These are phyloP conservation scores for Gardenia jasminoides DNA, from an alignment of 257 asterid genomes.

Conservation along the genomic window DNA sequence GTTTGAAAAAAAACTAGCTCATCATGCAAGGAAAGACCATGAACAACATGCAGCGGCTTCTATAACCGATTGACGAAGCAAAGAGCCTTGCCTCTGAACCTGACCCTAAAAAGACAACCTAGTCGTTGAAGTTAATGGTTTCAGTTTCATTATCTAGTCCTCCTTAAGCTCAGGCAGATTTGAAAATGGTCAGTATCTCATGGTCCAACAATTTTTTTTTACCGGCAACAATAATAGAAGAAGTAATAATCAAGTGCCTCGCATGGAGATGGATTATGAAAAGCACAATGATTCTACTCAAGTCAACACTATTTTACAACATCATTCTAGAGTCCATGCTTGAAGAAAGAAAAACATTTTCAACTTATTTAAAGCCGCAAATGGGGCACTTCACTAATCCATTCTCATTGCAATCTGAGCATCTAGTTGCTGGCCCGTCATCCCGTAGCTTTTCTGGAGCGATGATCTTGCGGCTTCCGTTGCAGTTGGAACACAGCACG, in stretches of 20 bases:
- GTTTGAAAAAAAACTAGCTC: not conserved
- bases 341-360: not conserved
- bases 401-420: constrained; percentile 75
- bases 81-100: not conserved
- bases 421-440: constrained; percentile 28
- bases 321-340: not conserved
- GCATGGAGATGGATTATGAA: not conserved
- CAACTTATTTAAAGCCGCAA: constrained; percentile 38
- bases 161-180: not conserved
- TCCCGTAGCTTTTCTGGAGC: constrained; percentile 18
- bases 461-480: constrained; percentile 58
- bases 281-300: not conserved
- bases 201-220: not conserved
- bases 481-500: constrained; percentile 50
- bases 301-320: not conserved
- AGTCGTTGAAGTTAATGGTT: not conserved
- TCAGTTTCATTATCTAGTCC: not conserved
- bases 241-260: not conserved
- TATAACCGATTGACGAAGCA: not conserved
- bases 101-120: not conserved
- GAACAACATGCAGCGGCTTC: no score
- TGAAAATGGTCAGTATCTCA: not conserved
- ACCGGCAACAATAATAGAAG: not conserved
- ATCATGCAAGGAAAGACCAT: not conserved
- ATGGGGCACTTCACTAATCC: constrained; percentile 66